Conservation (phyloP, 2,329 filamentous ascomycete species). For the Fusarium xylarioides region DNA sequence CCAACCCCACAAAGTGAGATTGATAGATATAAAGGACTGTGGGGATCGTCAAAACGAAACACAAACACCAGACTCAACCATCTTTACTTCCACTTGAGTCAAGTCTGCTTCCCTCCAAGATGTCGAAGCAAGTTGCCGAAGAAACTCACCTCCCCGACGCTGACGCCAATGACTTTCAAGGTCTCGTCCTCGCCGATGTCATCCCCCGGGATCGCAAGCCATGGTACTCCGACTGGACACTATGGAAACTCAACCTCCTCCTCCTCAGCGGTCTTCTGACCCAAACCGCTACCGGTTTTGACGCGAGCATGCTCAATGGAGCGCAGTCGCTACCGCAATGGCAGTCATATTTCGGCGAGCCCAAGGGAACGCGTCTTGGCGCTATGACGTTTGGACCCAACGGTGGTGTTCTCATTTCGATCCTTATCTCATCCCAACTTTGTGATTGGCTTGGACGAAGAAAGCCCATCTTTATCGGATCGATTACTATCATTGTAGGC, state of each 20-base stretch:
- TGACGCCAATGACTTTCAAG: constrained; percentile 33
- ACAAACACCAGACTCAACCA: background rate
- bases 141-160: constrained; percentile 20
- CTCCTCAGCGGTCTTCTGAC: constrained; percentile 46
- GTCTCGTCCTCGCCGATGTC: constrained; percentile 38
- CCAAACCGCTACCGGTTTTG: constrained; percentile 47
- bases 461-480: constrained; percentile 41
- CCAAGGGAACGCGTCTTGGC: constrained; percentile 43
- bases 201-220: constrained; percentile 34
- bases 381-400: constrained; percentile 43
- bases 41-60: background rate
- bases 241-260: constrained; percentile 46
- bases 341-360: constrained; percentile 43
- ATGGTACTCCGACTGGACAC: constrained; percentile 34
- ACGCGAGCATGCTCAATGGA: constrained; percentile 47
- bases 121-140: constrained; percentile 19
- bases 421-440: constrained; percentile 40
- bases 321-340: constrained; percentile 47
- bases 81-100: background rate
- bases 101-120: background rate
- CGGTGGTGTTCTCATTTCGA: constrained; percentile 38
- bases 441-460: constrained; percentile 43
- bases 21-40: constrained; percentile 27
- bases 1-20: background rate
- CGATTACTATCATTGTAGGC: constrained; percentile 43